Percentiles rank a stretch among this genome's conserved stretches.
Conservation (phyloP, 495 filamentous ascomycete genomes). For the Aspergillus funiculosus region DNA sequence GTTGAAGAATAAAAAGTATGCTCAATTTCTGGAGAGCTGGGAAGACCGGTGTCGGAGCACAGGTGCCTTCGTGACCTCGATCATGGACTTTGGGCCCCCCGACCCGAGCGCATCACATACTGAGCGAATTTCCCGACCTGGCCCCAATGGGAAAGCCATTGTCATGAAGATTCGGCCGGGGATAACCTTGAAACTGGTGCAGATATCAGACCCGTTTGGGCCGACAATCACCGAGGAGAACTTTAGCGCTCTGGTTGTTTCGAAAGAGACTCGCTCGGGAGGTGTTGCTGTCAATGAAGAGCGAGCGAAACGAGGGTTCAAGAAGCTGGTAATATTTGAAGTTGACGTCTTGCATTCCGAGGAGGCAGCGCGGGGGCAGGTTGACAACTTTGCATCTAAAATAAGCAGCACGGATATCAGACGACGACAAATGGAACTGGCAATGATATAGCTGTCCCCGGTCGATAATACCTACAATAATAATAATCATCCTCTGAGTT, state of each 20-base stretch:
- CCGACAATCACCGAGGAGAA: constrained; percentile 80
- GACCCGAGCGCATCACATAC: constrained; percentile 22
- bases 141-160: constrained; percentile 48
- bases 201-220: constrained; percentile 84
- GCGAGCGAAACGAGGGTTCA: constrained; percentile 72
- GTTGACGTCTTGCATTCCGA: constrained; percentile 81
- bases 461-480: neutral
- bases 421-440: constrained; percentile 42
- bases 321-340: constrained; percentile 70
- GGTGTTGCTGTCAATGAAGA: constrained; percentile 79
- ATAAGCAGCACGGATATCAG: constrained; percentile 82
- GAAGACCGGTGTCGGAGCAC: constrained; percentile 60
- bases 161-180: constrained; percentile 40
- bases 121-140: constrained; percentile 34
- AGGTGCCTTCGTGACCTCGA: constrained; percentile 62
- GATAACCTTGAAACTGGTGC: constrained; percentile 62
- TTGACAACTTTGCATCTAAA: constrained; percentile 65
- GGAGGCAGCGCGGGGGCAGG: constrained; percentile 44
- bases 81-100: constrained; percentile 54
- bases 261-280: constrained; percentile 79
- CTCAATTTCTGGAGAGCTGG: constrained; percentile 74
- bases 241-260: constrained; percentile 78
- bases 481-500: no score
- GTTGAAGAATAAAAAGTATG: constrained; percentile 81
- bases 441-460: constrained; percentile 28